phyloP scores from a whole-genome alignment of 768 basidiomycete species.

The Lanmaoa rubissima region DNA sequence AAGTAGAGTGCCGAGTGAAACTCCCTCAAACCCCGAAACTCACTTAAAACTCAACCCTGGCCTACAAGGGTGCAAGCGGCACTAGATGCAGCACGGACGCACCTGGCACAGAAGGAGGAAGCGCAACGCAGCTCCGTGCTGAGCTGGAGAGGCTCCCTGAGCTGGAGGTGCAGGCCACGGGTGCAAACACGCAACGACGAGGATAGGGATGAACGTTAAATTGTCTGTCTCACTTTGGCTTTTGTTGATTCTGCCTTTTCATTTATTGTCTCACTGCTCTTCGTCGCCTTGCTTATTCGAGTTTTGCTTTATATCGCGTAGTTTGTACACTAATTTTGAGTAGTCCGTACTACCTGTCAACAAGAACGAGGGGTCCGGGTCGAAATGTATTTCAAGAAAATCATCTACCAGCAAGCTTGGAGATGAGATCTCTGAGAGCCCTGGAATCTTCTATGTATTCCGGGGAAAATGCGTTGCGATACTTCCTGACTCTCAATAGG shows the following conservation, averaged over 20 bases:
- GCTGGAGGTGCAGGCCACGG: slow-evolving; percentile 5
- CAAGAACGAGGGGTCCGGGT: neutral
- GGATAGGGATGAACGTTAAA: neutral
- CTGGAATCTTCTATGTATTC: neutral
- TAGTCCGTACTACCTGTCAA: neutral
- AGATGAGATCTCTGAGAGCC: neutral
- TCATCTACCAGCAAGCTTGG: too few relatives aligned
- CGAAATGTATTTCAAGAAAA: neutral
- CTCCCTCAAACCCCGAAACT: too few relatives aligned
- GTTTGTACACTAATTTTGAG: neutral
- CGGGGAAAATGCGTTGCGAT: neutral
- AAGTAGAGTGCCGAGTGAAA: too few relatives aligned
- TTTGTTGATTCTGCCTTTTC: neutral
- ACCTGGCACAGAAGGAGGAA: slow-evolving; percentile 24
- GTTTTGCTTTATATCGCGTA: neutral
- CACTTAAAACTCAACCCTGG: too few relatives aligned
- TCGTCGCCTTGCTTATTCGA: neutral
- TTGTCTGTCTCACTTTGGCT: neutral
- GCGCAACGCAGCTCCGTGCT: slow-evolving; percentile 12
- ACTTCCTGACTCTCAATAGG: too few relatives aligned
- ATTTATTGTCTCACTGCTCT: neutral
- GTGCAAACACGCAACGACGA: neutral
- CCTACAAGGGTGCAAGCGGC: slow-evolving; percentile 20
- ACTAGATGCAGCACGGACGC: slow-evolving; percentile 20
- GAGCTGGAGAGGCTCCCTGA: slow-evolving; percentile 26